Evolutionary conservation across 768 basidiomycete species (phyloP).

Genomic region (Collybia mongolica): DNA sequence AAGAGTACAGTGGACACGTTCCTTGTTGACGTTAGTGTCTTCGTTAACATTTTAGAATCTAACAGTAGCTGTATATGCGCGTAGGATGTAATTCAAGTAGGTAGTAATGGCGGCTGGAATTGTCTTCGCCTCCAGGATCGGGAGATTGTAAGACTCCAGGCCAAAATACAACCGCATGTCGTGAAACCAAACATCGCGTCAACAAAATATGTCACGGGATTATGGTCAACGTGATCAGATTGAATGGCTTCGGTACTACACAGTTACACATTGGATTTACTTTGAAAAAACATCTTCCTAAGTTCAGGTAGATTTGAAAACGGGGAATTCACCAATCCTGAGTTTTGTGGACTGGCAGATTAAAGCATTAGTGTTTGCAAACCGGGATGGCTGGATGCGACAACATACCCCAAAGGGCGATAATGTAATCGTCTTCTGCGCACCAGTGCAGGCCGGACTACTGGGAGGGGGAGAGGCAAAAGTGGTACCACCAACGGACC

Average conservation of each 20-base stretch:
- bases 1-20: too few relatives aligned
- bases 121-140: too few relatives aligned
- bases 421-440: slow-evolving; percentile 39
- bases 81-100: too few relatives aligned
- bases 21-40: too few relatives aligned
- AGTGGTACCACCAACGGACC: slow-evolving; percentile 44
- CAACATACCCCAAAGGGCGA: slow-evolving; percentile 48
- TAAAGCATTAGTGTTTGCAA: background rate
- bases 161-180: background rate
- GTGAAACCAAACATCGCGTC: slow-evolving; percentile 50
- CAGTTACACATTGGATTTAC: too few relatives aligned
- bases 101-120: too few relatives aligned
- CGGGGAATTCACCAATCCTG: slow-evolving; percentile 42
- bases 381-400: background rate
- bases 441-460: slow-evolving; percentile 41
- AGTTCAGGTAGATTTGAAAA: slow-evolving; percentile 23
- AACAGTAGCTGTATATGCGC: too few relatives aligned
- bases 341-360: slow-evolving; percentile 25
- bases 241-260: too few relatives aligned
- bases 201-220: too few relatives aligned
- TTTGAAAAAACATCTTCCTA: background rate
- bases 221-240: too few relatives aligned
- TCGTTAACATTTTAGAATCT: too few relatives aligned
- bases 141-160: too few relatives aligned
- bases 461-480: slow-evolving; percentile 48